These are phyloP conservation scores for Polygonum maritimum DNA, from an alignment of 148 eudicot genomes.

Conservation along the genomic window DNA sequence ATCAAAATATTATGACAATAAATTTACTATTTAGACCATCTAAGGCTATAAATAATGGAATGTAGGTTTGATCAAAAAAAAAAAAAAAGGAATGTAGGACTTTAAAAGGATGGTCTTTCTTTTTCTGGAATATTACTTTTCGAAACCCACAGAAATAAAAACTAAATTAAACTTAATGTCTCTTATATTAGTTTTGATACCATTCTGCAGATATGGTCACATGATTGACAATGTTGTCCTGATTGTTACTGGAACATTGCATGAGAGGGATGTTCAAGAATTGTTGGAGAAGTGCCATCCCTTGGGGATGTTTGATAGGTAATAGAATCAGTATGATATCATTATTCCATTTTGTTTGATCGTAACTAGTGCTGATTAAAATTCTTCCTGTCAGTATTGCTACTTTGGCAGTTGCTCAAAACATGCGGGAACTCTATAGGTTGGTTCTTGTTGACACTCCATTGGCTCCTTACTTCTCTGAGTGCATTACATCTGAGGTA, in stretches of 20 bases:
- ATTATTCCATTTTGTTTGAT: slow-evolving; percentile 2
- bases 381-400: slow-evolving; percentile 57
- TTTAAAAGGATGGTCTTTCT: too few species aligned
- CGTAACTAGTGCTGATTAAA: background rate
- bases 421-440: slow-evolving; percentile 87
- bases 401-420: slow-evolving; percentile 88
- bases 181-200: background rate
- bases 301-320: slow-evolving; percentile 97
- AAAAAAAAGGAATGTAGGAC: too few species aligned
- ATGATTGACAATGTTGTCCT: slow-evolving; percentile 98
- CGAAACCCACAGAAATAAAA: background rate
- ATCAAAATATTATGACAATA: background rate
- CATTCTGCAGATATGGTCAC: slow-evolving; percentile 66
- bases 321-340: slow-evolving; percentile 5
- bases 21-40: slow-evolving; percentile 3
- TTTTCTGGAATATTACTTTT: background rate
- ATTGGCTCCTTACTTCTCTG: slow-evolving; percentile 92
- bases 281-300: slow-evolving; percentile 95
- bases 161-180: background rate
- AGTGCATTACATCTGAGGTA: slow-evolving; percentile 94
- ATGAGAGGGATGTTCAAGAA: slow-evolving; percentile 95
- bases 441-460: slow-evolving; percentile 97
- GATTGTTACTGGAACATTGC: slow-evolving; percentile 95
- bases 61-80: too few species aligned
- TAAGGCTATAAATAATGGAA: background rate